Base-by-base conservation (phyloP, 352 stramenopile species). In the Phytophthora quininea region DNA sequence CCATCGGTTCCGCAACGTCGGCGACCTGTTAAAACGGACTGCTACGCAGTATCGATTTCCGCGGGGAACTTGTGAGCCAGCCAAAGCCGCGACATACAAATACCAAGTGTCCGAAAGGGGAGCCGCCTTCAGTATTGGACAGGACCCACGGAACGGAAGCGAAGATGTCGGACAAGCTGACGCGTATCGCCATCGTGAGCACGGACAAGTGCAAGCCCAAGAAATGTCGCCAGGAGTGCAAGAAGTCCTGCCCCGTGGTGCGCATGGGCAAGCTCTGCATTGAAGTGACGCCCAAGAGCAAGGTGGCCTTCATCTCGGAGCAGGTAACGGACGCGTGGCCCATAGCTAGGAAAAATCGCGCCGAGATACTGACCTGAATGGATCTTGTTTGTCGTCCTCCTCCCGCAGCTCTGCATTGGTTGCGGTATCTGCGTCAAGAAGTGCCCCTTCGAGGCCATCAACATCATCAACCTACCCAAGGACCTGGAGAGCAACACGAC, bases 371-470 rank as follows among this genome's bases (percentile, higher is more conserved):
- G n/a, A 14, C 27, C n/a, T 15, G 27, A 27, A 14, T 4, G 4
- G 33, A 24, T 53, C 1, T n/a, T 24, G 3, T 58, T 40, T n/a
- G n/a, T 56, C n/a, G n/a, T 24, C 54, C 50, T 2, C 24, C 38
- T 14, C 42, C 14, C 45, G 14, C 64, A 98, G 81, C 93, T 99
- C 27, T 99, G 98, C 78, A 99, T 99, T 69, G 98, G 98, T 70
- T 99, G 98, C 75, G 97, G 98, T 89, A 99, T 99, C 73, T 99
- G 98, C 78, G 97, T 99, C 7, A 99, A 99, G 87, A 99, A 99
- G 77, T 99, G 98, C 74, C 98, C 98, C 27, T 99, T 99, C 67
- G 97, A 99, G 62, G 98, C 98, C 35, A 99, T 99, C 62, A 97
- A 95, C 71, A 99, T 99, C 69, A 99, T 99, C 89, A 99, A 99